Percentiles rank a stretch among this genome's conserved stretches.
Evolutionary conservation across 148 eudicot species (phyloP).

Genomic region (Polygonum maritimum): DNA sequence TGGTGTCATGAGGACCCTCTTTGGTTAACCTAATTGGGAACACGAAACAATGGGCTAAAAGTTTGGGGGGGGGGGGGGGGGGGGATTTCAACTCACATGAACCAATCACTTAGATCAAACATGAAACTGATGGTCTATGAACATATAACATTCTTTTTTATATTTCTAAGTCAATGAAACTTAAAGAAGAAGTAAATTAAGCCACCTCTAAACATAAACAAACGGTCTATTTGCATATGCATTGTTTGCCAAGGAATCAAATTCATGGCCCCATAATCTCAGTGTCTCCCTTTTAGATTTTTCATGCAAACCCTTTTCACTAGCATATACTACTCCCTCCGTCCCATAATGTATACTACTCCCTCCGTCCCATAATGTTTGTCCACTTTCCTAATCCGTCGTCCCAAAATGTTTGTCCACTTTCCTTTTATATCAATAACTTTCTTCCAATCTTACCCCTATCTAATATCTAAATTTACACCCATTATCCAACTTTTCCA

Average conservation of each 20-base stretch:
- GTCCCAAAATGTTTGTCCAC: too few species aligned
- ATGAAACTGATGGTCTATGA: slow-evolving; percentile 16
- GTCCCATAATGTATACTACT: too few species aligned
- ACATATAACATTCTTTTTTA: background rate
- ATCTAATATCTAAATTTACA: too few species aligned
- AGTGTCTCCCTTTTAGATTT: background rate
- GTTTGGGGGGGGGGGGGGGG: slow-evolving; percentile 22
- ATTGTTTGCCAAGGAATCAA: background rate
- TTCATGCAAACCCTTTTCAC: background rate
- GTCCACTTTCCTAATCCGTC: too few species aligned
- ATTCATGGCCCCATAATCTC: background rate
- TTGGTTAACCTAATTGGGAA: slow-evolving; percentile 33
- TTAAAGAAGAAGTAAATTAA: background rate
- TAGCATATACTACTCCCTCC: too few species aligned
- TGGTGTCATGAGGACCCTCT: slow-evolving; percentile 23
- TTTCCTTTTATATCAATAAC: too few species aligned
- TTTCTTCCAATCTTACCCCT: too few species aligned
- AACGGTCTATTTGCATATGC: background rate
- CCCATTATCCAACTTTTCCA: too few species aligned
- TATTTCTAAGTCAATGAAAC: background rate
- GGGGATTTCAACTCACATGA: slow-evolving; percentile 17
- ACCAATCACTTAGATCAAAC: slow-evolving; percentile 24
- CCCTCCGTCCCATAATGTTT: too few species aligned
- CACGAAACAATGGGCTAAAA: slow-evolving; percentile 29
- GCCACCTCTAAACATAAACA: background rate